Conservation (phyloP, 2,329 filamentous ascomycete species). For the Fonsecaea erecta region DNA sequence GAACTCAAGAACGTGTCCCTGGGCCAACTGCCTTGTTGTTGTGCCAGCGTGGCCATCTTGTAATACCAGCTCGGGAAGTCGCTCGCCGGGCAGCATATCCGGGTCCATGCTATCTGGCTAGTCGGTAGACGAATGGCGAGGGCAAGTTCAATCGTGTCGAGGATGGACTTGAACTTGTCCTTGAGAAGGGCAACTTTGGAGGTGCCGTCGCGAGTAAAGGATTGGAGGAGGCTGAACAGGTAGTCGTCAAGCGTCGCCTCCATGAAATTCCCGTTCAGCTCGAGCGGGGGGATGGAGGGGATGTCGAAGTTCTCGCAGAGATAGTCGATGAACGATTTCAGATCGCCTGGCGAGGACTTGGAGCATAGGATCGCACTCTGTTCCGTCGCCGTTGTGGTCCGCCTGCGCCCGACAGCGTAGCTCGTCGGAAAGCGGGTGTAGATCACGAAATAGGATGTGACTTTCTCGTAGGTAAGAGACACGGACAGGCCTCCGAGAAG, state of each 20-base stretch:
- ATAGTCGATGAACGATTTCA: constrained; percentile 25
- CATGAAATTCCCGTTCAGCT: constrained; percentile 17
- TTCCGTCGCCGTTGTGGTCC: background rate
- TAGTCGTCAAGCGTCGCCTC: constrained; percentile 22
- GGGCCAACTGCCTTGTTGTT: no score
- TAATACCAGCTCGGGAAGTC: no score
- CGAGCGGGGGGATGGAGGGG: constrained; percentile 19
- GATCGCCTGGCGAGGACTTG: constrained; percentile 21
- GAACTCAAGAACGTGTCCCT: no score
- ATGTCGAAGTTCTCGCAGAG: constrained; percentile 26
- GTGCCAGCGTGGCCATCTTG: no score
- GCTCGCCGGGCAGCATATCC: no score
- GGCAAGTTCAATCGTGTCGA: no score
- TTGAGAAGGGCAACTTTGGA: no score
- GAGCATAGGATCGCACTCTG: constrained; percentile 26
- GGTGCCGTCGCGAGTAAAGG: background rate
- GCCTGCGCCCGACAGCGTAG: constrained; percentile 14
- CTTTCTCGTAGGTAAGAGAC: constrained; percentile 30
- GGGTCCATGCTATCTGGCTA: no score
- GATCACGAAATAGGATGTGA: constrained; percentile 29
- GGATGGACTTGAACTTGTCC: no score
- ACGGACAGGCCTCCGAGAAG: constrained; percentile 18
- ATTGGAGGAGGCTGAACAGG: constrained; percentile 11
- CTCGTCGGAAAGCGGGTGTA: constrained; percentile 14
- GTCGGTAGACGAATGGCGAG: no score